Base-by-base conservation (phyloP, 805 yeast species). In the Myxozyma monticola region DNA sequence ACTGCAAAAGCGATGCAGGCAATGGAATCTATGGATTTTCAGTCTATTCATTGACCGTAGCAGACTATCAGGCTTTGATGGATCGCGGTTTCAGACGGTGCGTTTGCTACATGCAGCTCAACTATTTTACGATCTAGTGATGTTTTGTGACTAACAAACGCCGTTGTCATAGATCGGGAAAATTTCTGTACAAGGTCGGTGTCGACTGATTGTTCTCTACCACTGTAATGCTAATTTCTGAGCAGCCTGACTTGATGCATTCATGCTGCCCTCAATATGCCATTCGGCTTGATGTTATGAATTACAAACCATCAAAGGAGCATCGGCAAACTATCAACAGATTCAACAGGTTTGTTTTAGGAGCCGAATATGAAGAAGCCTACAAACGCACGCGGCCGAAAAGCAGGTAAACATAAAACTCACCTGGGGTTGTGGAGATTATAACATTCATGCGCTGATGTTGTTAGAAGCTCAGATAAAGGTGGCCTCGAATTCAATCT, bases 201-300 rank as follows among this genome's bases (percentile, higher is more conserved):
- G 8, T 24, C n/a, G 14, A 15, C 12, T 18, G 36, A 4, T 14
- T 3, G n/a, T 33, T n/a, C 18, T 22, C n/a, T 21, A 20, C 10
- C 28, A 21, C 29, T 21, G 12, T 31, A 2, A 37, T 15, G 18
- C 9, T 2, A 12, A 26, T 7, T 44, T 67, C 20, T 67, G 76
- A 6, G 48, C 71, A 76, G 61, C 80, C 86, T 0, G 96, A 90
- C 64, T 66, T 80, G 54, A 62, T 84, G 26, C 67, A 89, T 34
- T 79, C 80, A 36, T 89, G 97, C 64, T 89, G 97, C 60, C 74
- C 90, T 18, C 75, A 82, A 65, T 87, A 80, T 64, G 84, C 96
- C 0, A 86, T 89, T 15, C 66, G 96, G 45, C 81, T 95, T 0
- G 71, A 71, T 20, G 66, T 77, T 15, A 62, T 62, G 0, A 61